Percentiles rank a stretch among this genome's conserved stretches.
These are phyloP conservation scores for Alternaria triticina DNA, from an alignment of 2,329 filamentous ascomycete genomes.

Conservation along the genomic window DNA sequence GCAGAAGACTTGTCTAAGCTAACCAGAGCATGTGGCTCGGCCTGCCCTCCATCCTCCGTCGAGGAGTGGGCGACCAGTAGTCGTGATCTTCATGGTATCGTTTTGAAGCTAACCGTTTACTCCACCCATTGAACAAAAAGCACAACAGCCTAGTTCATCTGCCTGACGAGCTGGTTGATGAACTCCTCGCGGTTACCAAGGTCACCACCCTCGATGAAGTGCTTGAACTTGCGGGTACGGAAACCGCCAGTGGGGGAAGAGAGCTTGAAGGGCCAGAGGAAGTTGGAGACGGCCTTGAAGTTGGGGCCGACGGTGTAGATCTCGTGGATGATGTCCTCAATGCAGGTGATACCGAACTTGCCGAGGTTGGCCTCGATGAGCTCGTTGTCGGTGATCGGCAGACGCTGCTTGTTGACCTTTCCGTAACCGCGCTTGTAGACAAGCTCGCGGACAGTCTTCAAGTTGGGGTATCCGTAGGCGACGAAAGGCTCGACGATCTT, in stretches of 20 bases:
- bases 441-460: slow-evolving; percentile 98
- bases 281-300: slow-evolving; percentile 98
- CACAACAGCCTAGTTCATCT: slow-evolving; percentile 84
- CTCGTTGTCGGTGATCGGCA: slow-evolving; percentile 95
- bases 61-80: slow-evolving; percentile 28
- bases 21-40: slow-evolving; percentile 41
- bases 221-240: slow-evolving; percentile 96
- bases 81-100: slow-evolving; percentile 37
- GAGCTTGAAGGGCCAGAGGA: slow-evolving; percentile 99
- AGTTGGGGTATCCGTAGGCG: slow-evolving; percentile 99
- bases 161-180: slow-evolving; percentile 94
- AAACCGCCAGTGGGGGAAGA: slow-evolving; percentile 98
- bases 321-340: slow-evolving; percentile 99
- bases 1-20: slow-evolving; percentile 37
- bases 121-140: slow-evolving; percentile 30
- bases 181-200: slow-evolving; percentile 98
- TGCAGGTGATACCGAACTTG: slow-evolving; percentile 93
- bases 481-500: slow-evolving; percentile 98
- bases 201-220: slow-evolving; percentile 99
- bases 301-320: slow-evolving; percentile 97
- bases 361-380: slow-evolving; percentile 96
- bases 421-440: slow-evolving; percentile 98
- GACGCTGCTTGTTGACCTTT: slow-evolving; percentile 98
- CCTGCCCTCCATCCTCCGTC: slow-evolving; percentile 30
- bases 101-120: slow-evolving; percentile 35